Base-by-base conservation (phyloP, 225 moss, liverwort and hornwort species). In the Lunularia cruciata region DNA sequence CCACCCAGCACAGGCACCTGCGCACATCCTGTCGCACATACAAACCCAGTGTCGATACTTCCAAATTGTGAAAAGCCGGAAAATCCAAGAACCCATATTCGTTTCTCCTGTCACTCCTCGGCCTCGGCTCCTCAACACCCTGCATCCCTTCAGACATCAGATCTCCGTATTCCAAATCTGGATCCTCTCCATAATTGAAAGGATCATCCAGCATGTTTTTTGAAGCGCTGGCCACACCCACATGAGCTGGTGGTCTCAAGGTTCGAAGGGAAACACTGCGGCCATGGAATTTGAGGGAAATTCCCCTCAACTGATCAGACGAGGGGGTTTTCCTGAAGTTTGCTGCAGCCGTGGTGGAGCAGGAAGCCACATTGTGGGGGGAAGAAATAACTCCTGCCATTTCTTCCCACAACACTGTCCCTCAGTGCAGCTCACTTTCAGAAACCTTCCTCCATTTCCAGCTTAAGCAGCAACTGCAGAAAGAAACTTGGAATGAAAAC, bases 1-100 rank as follows among this genome's bases (percentile, higher is more conserved):
- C 34, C 19, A 98, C 63, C 63, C 86, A 79, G 65, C 89, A 88
- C 56, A 89, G 23, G 72, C 96, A 98, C 8, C 78, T 81, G 8
- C 96, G 84, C 38, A 98, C 84, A 34, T 98, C 96, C 58, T 86
- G 77, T 55, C 96, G 81, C 6, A 88, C 74, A 71, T 86, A 46
- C 30, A 86, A 56, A 10, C 96, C 96, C 23, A 98, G 49, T 43
- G n/a, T 75, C 56, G 96, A 66, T 23, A 86, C 53, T 81, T 98
- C 96, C 11, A 81, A 62, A 77, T 87, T 90, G 67, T 66, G 85
- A 6, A 74, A 78, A 1, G 82, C 80, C 9, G 96, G 96, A 26
- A 93, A 98, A 25, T 92, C 89, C 68, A 98, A 36, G 75, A 56
- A 98, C 12, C 92, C 92, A 26, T 71, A 75, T 11, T 76, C 72